Evolutionary conservation across 805 yeast genomes (phyloP), one percentile per base, ranked within the genome.

Genomic region (Candida argentea): DNA sequence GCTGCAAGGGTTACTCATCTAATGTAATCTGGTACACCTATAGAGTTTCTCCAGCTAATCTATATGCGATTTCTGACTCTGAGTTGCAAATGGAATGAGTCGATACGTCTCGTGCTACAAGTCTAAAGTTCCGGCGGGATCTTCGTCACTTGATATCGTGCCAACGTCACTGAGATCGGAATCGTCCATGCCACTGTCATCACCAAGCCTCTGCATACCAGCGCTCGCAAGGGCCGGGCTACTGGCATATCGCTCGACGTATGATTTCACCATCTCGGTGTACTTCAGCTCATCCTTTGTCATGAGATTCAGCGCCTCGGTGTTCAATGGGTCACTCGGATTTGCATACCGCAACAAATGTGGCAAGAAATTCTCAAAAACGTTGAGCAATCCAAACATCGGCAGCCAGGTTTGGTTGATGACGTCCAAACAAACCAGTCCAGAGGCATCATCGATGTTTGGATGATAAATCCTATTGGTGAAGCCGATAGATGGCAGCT

Each of bases 361-460:
- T 5, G 98, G 98, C 34, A 89, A 59, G 58, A 89, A 91, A 48
- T 84, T 78, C 46, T 89, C 97, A 50, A 91, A 84, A 15, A 89
- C 82, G 50, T 91, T 91, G 39, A 77, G 63, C 39, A 91, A 68
- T 31, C 91, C 96, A 61, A 86, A 89, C 85, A 89, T 82, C 2
- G 98, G 97, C 23, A 94, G 82, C 98, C 98, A 89, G 1, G 97
- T 85, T 48, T 89, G 95, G 51, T 89, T 89, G 38, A 89, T 87
- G 11, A 91, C 97, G 51, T 89, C 97, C 27, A 89, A 71, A 55
- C 98, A 89, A 5, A 89, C 95, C 0, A 93, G 76, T 0, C 98
- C 98, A 1, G 75, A 76, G 16, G 74, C 67, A 49, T 86, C 93
- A 49, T 89, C 98, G 36, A 89, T 86, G 47, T 89, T 89, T 5